Base-by-base conservation (phyloP, 2,329 filamentous ascomycete genomes). In the Dissoconium aciculare region DNA sequence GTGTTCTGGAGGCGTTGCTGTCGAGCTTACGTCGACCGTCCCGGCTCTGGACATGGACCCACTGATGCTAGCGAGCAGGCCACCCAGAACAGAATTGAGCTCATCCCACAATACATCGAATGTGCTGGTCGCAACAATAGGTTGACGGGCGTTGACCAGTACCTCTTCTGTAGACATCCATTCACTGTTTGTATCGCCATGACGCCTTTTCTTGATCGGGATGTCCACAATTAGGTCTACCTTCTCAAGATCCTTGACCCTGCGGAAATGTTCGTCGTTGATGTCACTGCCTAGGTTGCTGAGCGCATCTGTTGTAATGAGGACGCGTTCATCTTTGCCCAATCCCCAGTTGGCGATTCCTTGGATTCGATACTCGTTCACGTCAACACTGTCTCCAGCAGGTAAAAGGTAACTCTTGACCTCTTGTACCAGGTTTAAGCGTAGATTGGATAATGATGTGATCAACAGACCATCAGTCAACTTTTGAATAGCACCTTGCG, bases 261-360 rank as follows among this genome's bases (percentile, higher is more conserved):
- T 70, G 6, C 75, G 79, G 53, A 94, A 94, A 34, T 85, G 76
- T 10, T 84, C 80, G 54, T 94, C 87, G 13, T 72, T 70, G 19
- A 84, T 69, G 41, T 80, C 76, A 34, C 78, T 72, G 15, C 83
- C 73, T n/a, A 23, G n/a, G n/a, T n/a, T n/a, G 15, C 57, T 51
- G 24, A 66, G 47, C 1, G 87, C 69, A 35, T 83, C 74, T 14
- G 78, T 72, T 27, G 78, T 68, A 40, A 95, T 69, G 50, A 81
- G 80, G 12, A 94, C 73, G 40, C 77, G 80, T 55, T 95, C 87
- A 49, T 95, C 83, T 28, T 79, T 76, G 3, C 87, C 87, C 3
- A 98, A 63, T 1, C 78, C 70, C 24, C 85, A 69, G 42, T 78
- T 81, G 25, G 82, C 84, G 38, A 93, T 74, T 26, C 79, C 78